Conservation (phyloP, 2,329 filamentous ascomycete genomes). For the Colletotrichum australisinense region DNA sequence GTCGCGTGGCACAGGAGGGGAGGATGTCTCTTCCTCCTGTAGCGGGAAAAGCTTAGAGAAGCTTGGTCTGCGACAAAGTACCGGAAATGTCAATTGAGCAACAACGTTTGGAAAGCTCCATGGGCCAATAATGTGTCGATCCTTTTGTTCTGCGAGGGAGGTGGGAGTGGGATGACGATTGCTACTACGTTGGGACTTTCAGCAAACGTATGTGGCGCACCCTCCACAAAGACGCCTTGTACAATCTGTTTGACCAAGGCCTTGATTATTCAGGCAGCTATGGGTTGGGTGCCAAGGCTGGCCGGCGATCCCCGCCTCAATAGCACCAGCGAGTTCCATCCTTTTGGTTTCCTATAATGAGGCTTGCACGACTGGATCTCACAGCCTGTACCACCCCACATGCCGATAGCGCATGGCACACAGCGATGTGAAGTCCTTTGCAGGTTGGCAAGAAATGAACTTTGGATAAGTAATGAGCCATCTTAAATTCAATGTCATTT, state of each 20-base stretch:
- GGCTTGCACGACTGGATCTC: neutral
- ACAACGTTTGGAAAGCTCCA: neutral
- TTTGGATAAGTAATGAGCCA: too few species aligned
- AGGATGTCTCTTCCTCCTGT: neutral
- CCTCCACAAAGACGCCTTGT: neutral
- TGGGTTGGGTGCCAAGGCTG: too few species aligned
- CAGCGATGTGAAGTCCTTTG: neutral
- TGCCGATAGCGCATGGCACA: neutral
- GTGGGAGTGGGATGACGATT: slow-evolving; percentile 10
- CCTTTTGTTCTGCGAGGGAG: neutral
- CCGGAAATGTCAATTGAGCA: neutral
- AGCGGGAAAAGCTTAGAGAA: slow-evolving; percentile 17
- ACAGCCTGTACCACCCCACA: neutral
- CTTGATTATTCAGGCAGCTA: too few species aligned
- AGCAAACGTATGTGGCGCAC: slow-evolving; percentile 11
- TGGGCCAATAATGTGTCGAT: neutral
- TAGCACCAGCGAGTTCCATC: neutral
- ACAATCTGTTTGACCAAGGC: too few species aligned
- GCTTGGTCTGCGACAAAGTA: slow-evolving; percentile 2
- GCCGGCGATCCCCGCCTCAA: neutral
- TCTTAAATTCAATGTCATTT: accelerated
- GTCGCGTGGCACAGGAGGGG: neutral
- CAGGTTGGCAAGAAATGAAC: neutral
- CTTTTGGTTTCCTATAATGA: neutral
- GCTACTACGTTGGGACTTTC: slow-evolving; percentile 4